Conservation (phyloP, 768 basidiomycete species). For the Agaricus blazei region DNA sequence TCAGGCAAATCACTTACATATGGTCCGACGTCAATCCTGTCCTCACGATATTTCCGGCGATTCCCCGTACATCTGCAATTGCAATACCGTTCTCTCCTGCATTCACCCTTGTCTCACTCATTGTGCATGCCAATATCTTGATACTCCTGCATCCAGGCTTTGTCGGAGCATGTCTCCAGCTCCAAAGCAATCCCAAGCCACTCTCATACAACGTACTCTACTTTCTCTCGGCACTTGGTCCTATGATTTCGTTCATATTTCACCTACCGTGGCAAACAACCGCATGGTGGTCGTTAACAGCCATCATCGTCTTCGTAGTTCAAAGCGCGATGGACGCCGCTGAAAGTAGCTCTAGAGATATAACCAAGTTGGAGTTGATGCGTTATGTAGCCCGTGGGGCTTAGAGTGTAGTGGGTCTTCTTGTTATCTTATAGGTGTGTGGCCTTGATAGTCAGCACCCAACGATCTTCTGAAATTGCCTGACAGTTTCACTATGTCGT, state of each 20-base stretch:
- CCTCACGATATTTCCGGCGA: slow-evolving; percentile 34
- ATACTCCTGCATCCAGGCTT: slow-evolving; percentile 36
- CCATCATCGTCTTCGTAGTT: slow-evolving; percentile 36
- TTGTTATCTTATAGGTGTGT: neutral
- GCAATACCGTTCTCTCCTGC: slow-evolving; percentile 41
- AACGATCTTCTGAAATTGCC: too few relatives aligned
- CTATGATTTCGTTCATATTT: slow-evolving; percentile 42
- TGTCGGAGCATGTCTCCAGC: slow-evolving; percentile 27
- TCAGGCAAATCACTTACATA: slow-evolving; percentile 45
- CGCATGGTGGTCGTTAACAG: slow-evolving; percentile 47
- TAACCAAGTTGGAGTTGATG: slow-evolving; percentile 47
- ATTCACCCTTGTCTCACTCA: slow-evolving; percentile 44
- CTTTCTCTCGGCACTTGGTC: slow-evolving; percentile 38
- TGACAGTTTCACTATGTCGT: too few relatives aligned
- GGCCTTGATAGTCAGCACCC: neutral
- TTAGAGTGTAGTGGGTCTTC: slow-evolving; percentile 18
- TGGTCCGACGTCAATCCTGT: slow-evolving; percentile 42
- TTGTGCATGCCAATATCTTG: slow-evolving; percentile 45
- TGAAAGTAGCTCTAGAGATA: slow-evolving; percentile 36
- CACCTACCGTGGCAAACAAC: slow-evolving; percentile 48
- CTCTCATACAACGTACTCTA: slow-evolving; percentile 27
- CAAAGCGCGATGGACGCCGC: slow-evolving; percentile 43
- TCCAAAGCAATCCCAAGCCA: slow-evolving; percentile 20
- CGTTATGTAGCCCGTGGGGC: slow-evolving; percentile 54
- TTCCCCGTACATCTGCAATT: slow-evolving; percentile 11